Conservation (phyloP, 2,329 filamentous ascomycete genomes). For the Phaeomoniella chlamydospora region DNA sequence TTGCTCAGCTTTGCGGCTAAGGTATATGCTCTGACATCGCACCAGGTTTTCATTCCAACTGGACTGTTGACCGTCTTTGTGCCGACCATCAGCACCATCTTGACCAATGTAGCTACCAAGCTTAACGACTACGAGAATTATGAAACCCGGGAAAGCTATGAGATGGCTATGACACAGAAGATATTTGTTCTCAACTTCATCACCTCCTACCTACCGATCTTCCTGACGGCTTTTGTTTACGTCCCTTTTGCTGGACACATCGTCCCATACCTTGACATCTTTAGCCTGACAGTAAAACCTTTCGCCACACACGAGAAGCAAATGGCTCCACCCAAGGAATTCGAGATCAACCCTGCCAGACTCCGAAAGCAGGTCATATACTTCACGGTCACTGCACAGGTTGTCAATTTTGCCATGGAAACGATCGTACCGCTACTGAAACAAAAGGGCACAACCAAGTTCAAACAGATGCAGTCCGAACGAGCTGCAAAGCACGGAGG, state of each 20-base stretch:
- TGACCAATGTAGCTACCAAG: conserved; percentile 62
- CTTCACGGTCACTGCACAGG: conserved; percentile 84
- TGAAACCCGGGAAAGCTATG: conserved; percentile 69
- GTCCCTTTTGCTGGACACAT: conserved; percentile 78
- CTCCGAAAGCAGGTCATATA: conserved; percentile 89
- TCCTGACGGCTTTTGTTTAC: conserved; percentile 87
- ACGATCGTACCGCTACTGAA: conserved; percentile 75
- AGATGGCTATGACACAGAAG: conserved; percentile 76
- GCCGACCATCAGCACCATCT: conserved; percentile 59
- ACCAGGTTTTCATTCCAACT: conserved; percentile 72
- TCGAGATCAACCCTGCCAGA: conserved; percentile 69
- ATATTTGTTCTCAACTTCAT: conserved; percentile 95
- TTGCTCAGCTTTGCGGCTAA: no score
- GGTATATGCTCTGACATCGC: conserved; percentile 2
- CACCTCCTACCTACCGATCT: conserved; percentile 83
- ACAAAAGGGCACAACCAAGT: conserved; percentile 61
- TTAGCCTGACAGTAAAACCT: conserved; percentile 57
- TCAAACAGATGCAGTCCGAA: conserved; percentile 56
- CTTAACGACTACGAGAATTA: conserved; percentile 86
- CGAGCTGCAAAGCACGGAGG: conserved; percentile 42
- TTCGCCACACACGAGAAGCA: conserved; percentile 65
- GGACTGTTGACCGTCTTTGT: conserved; percentile 70
- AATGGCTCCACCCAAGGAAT: conserved; percentile 41
- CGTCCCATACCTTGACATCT: conserved; percentile 73
- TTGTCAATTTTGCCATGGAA: conserved; percentile 77